These are phyloP conservation scores for Paramecium caudatum DNA, from an alignment of 73 alveolate species.

Conservation along the genomic window DNA sequence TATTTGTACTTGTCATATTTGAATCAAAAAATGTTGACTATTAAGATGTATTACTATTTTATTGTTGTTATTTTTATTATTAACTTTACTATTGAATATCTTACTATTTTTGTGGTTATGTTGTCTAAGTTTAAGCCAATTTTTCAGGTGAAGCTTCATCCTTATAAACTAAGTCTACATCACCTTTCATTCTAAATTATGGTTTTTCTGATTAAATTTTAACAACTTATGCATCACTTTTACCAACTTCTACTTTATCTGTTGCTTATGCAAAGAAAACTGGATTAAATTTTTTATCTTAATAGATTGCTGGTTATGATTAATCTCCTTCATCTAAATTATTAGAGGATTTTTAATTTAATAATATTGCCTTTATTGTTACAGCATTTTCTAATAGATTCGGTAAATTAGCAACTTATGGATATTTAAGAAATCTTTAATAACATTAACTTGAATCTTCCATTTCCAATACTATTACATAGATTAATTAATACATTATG, in stretches of 20 bases:
- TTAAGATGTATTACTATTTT: constrained; percentile 1
- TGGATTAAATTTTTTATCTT: constrained; percentile 48
- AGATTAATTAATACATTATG: neutral
- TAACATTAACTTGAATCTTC: constrained; percentile 69
- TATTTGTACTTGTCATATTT: neutral
- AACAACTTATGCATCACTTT: constrained; percentile 3
- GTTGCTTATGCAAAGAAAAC: constrained; percentile 57
- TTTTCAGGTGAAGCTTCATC: constrained; percentile 46
- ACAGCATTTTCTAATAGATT: constrained; percentile 52
- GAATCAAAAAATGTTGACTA: neutral
- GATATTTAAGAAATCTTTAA: constrained; percentile 73
- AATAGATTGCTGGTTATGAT: constrained; percentile 31
- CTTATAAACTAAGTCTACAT: constrained; percentile 44
- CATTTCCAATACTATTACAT: constrained; percentile 70
- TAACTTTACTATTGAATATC: neutral
- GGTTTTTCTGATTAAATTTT: constrained; percentile 37
- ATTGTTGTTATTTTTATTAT: neutral
- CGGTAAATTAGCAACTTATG: constrained; percentile 58
- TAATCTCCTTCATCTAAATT: neutral
- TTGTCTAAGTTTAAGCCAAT: neutral
- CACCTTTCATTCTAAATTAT: constrained; percentile 58
- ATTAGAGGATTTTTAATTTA: neutral
- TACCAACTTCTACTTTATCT: constrained; percentile 3
- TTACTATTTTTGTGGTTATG: neutral
- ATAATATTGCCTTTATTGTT: constrained; percentile 14